Evolutionary conservation across 306 rosid genomes (phyloP), one percentile per base, ranked within the genome.

Genomic region (Hylodesmum podocarpum): DNA sequence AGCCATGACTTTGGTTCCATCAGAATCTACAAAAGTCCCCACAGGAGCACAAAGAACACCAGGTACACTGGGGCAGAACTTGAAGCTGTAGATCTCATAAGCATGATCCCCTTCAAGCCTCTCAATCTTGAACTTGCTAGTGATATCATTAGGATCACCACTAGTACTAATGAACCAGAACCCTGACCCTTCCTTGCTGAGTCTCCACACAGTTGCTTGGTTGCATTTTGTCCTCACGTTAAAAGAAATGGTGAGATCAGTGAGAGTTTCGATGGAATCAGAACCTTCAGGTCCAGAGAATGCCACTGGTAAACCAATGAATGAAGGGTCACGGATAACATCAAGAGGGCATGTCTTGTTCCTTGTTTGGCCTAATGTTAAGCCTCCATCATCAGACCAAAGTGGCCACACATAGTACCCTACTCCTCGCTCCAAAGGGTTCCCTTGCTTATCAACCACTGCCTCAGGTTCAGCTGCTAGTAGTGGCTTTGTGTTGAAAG

Each of bases 101-200:
- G 84, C 84, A 75, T 81, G 84, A 0, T 81, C 84, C 1, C 84
- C 84, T 37, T 10, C 50, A 19, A 81, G 77, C 66, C 81, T 75
- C 81, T 81, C 84, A 75, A 81, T 81, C 73, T 81, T 81, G 59
- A 81, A 81, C 41, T 75, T 81, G 14, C 77, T 81, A 0, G 47
- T 16, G 28, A 81, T 25, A 0, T 53, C 67, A 0, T 46, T 6
- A 58, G 80, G 24, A 0, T 29, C 53, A 8, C 84, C 84, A 37
- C 37, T 70, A 1, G 77, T 68, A 40, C 81, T 68, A 49, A 81
- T 31, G 18, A 81, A 81, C 84, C 84, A 81, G 3, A 81, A 68
- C 6, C 84, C 84, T 18, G 84, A 19, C 0, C 77, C 84, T 2
- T 4, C 81, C 9, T 81, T 81, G 3, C 3, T 9, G 2, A 81